Conservation (phyloP, 1,284 basidiomycete species). For the Rhodofomes roseus region DNA sequence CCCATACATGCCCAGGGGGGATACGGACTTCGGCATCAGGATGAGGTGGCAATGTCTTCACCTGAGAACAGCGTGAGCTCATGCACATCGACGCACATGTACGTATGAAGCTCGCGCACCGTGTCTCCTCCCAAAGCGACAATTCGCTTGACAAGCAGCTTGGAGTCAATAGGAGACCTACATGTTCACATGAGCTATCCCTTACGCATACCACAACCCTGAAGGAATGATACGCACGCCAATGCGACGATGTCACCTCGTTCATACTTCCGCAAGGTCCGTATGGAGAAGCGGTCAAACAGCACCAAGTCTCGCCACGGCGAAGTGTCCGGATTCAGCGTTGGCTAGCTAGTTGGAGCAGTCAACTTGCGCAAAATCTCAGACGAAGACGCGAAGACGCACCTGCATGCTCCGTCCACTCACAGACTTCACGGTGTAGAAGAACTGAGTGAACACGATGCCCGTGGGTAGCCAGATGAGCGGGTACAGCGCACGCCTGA, state of each 20-base stretch:
- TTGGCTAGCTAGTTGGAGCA: constrained; percentile 53
- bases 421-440: constrained; percentile 52
- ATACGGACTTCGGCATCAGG: constrained; percentile 52
- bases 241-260: constrained; percentile 68
- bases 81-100: not conserved
- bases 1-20: constrained; percentile 65
- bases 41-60: constrained; percentile 70
- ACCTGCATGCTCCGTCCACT: constrained; percentile 77
- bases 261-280: constrained; percentile 32
- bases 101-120: constrained; percentile 22
- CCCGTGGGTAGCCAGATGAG: constrained; percentile 59
- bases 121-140: constrained; percentile 60
- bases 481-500: constrained; percentile 23
- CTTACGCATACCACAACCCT: not conserved
- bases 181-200: not conserved
- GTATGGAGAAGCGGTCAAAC: constrained; percentile 52
- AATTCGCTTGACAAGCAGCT: constrained; percentile 63
- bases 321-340: constrained; percentile 70
- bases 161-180: constrained; percentile 60
- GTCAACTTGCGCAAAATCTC: not conserved
- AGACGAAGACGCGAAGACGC: constrained; percentile 13
- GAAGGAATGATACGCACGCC: constrained; percentile 33
- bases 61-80: constrained; percentile 17
- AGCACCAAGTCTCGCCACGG: constrained; percentile 56
- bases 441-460: constrained; percentile 46